Evolutionary conservation across 345 rosid genomes (phyloP).

Genomic region (Rhodamnia argentea): DNA sequence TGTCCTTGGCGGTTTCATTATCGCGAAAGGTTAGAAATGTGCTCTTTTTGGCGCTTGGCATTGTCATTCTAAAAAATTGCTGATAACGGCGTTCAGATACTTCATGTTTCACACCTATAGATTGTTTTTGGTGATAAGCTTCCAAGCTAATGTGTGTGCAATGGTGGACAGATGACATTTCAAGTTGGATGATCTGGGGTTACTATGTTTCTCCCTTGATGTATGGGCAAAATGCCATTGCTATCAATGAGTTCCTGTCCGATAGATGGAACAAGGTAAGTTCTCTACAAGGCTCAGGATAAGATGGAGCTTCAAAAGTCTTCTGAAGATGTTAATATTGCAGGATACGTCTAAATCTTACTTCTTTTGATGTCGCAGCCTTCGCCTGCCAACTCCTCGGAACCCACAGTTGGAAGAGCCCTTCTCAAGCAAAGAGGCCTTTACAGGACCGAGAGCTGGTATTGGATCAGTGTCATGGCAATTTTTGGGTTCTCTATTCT

Average conservation of each 20-base stretch:
- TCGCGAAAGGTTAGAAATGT: slow-evolving; percentile 6
- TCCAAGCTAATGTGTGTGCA: background rate
- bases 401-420: background rate
- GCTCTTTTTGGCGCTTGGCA: slow-evolving; percentile 1
- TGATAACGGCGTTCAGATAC: background rate
- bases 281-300: background rate
- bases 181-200: slow-evolving; percentile 13
- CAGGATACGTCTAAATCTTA: background rate
- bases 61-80: background rate
- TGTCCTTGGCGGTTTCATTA: slow-evolving; percentile 25
- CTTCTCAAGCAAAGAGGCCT: slow-evolving; percentile 25
- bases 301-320: background rate
- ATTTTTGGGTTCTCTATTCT: slow-evolving; percentile 18
- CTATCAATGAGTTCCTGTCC: slow-evolving; percentile 18
- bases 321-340: background rate
- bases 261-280: slow-evolving; percentile 12
- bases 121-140: background rate
- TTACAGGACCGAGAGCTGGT: slow-evolving; percentile 33
- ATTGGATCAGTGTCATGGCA: slow-evolving; percentile 51
- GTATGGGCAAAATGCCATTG: slow-evolving; percentile 19
- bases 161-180: slow-evolving; percentile 11
- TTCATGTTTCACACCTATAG: background rate
- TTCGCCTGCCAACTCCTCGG: background rate
- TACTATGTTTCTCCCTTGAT: slow-evolving; percentile 18
- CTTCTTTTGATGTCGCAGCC: background rate